Conservation (phyloP, 1,284 basidiomycete genomes). For the Psilocybe mexicana region DNA sequence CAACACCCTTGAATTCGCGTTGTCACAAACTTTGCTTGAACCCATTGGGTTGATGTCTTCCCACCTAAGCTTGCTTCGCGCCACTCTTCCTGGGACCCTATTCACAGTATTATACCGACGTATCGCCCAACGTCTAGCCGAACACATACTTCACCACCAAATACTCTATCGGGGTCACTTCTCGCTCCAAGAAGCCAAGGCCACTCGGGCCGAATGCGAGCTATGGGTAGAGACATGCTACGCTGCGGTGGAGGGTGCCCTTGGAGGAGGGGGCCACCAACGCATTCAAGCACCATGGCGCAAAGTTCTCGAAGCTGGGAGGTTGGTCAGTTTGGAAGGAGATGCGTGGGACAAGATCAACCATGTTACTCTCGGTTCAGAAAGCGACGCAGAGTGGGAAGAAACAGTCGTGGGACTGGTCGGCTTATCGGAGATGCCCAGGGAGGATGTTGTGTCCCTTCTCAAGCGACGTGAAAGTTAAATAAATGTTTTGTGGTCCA, state of each 20-base stretch:
- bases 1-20: conserved; percentile 44
- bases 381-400: conserved; percentile 48
- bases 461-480: conserved; percentile 47
- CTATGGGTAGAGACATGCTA: conserved; percentile 80
- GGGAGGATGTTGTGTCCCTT: conserved; percentile 54
- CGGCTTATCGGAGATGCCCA: conserved; percentile 50
- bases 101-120: conserved; percentile 69
- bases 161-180: conserved; percentile 78
- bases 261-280: conserved; percentile 37
- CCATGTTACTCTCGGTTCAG: conserved; percentile 46
- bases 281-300: conserved; percentile 74
- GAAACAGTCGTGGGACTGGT: conserved; percentile 44
- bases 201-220: conserved; percentile 67
- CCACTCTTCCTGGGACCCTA: conserved; percentile 55
- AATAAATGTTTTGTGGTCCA: conserved; percentile 1
- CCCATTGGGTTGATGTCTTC: conserved; percentile 75
- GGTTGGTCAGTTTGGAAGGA: conserved; percentile 61
- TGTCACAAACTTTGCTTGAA: conserved; percentile 68
- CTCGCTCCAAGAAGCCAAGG: conserved; percentile 51
- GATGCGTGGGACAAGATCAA: conserved; percentile 46
- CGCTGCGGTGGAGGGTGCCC: conserved; percentile 47
- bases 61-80: conserved; percentile 65
- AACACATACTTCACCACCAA: conserved; percentile 80
- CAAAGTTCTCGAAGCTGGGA: conserved; percentile 65
- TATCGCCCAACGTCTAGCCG: conserved; percentile 63